phyloP scores from a whole-genome alignment of 148 eudicot species.

The Talinum fruticosum region DNA sequence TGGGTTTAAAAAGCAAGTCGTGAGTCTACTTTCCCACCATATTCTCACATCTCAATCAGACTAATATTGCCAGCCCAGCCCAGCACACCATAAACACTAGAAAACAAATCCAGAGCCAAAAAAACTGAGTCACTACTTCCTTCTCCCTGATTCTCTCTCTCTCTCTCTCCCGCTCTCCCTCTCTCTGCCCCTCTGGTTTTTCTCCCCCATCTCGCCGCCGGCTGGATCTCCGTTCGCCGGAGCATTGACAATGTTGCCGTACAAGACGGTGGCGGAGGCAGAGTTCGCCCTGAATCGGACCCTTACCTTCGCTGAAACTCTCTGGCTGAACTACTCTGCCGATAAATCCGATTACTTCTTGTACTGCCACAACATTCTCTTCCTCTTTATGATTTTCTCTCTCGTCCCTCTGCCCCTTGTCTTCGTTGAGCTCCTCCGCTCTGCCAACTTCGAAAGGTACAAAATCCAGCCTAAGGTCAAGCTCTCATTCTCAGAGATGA shows the following conservation, averaged over 20 bases:
- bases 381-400: conserved; percentile 73
- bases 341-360: conserved; percentile 73
- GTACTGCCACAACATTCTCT: conserved; percentile 77
- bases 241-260: conserved; percentile 56
- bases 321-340: conserved; percentile 79
- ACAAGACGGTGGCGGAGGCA: conserved; percentile 51
- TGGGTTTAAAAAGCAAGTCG: not conserved
- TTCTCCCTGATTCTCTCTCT: not conserved
- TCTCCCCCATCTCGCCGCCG: not conserved
- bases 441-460: conserved; percentile 32
- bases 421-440: conserved; percentile 35
- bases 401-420: conserved; percentile 50
- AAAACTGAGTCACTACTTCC: not conserved
- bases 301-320: conserved; percentile 52
- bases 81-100: conserved; percentile 20
- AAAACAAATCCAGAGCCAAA: not conserved
- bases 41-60: not conserved
- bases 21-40: conserved; percentile 10
- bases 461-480: conserved; percentile 84
- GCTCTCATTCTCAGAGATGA: conserved; percentile 36
- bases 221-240: not conserved
- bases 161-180: not conserved
- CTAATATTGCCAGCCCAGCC: conserved; percentile 22
- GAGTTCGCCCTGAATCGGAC: conserved; percentile 52
- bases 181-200: not conserved